Evolutionary conservation across 2,329 filamentous ascomycete species (phyloP).

Genomic region (Colletotrichum sojae): DNA sequence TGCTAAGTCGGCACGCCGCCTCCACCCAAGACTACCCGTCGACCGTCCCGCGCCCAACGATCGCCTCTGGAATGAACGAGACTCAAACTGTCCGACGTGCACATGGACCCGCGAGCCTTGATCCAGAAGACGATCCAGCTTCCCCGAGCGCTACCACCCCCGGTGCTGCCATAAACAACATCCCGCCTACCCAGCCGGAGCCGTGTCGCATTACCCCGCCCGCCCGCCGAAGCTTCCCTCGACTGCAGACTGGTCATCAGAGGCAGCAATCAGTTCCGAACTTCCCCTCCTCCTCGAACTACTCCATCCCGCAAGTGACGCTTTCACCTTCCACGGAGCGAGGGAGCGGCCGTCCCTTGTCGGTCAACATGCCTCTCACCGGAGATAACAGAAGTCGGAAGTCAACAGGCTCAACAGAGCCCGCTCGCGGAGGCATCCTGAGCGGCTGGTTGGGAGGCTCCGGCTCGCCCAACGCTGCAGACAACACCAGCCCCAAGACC

Average conservation of each 20-base stretch:
- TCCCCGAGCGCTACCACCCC: constrained; percentile 33
- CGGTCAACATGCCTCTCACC: constrained; percentile 58
- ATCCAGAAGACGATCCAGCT: constrained; percentile 23
- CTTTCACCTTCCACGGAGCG: constrained; percentile 45
- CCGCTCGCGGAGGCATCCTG: constrained; percentile 47
- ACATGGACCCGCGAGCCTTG: constrained; percentile 32
- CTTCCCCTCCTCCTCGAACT: constrained; percentile 46
- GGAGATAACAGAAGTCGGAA: constrained; percentile 54
- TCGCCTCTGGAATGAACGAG: constrained; percentile 36
- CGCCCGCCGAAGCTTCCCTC: constrained; percentile 27
- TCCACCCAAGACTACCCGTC: constrained; percentile 45
- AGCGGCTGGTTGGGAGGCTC: constrained; percentile 52
- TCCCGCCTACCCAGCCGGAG: constrained; percentile 36
- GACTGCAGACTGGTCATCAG: constrained; percentile 44
- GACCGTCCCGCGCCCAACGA: constrained; percentile 42
- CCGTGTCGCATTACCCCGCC: constrained; percentile 25
- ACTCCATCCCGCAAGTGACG: constrained; percentile 25
- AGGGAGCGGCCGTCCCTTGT: constrained; percentile 43
- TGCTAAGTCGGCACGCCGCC: constrained; percentile 51
- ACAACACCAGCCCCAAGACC: constrained; percentile 37
- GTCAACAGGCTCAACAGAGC: constrained; percentile 45
- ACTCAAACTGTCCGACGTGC: constrained; percentile 33
- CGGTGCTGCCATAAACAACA: constrained; percentile 28
- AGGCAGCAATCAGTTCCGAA: constrained; percentile 55
- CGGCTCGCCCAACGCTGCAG: constrained; percentile 45